Percentiles rank a stretch among this genome's conserved stretches.
These are phyloP conservation scores for Colletotrichum navitas DNA, from an alignment of 2,329 filamentous ascomycete species.

Conservation along the genomic window DNA sequence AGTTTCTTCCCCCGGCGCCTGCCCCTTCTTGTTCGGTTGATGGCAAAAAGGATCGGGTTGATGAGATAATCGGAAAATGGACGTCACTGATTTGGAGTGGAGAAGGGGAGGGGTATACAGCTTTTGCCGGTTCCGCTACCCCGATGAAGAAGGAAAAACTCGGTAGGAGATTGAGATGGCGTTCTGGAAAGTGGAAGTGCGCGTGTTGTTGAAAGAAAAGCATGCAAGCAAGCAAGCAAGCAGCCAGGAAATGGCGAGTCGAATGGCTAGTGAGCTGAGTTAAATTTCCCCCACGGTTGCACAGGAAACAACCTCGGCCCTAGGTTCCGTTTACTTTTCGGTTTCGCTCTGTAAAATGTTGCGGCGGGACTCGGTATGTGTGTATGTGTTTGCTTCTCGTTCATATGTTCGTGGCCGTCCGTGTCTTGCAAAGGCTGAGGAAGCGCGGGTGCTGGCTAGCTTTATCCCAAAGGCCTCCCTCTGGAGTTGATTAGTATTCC, in stretches of 20 bases:
- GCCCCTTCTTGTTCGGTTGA: neutral
- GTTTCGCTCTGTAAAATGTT: neutral
- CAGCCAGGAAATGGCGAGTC: neutral
- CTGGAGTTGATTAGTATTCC: conserved; percentile 4
- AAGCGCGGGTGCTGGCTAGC: neutral
- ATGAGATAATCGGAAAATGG: conserved; percentile 34
- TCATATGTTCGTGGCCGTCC: neutral
- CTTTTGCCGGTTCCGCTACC: neutral
- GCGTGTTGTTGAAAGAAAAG: neutral
- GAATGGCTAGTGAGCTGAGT: neutral
- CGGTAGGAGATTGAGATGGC: neutral
- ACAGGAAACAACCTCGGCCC: neutral
- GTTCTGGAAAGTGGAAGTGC: neutral
- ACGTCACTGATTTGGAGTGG: neutral
- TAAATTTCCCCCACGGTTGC: neutral
- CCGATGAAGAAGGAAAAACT: neutral
- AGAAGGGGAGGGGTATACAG: neutral
- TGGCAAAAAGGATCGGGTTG: neutral
- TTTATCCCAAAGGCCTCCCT: neutral
- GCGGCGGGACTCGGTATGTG: neutral
- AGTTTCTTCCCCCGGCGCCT: too few species aligned
- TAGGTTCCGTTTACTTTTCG: neutral
- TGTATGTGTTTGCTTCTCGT: neutral
- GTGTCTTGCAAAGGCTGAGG: neutral
- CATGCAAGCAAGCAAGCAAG: neutral